Evolutionary conservation across 805 yeast genomes (phyloP).

Genomic region (Kuraishia capsulata): DNA sequence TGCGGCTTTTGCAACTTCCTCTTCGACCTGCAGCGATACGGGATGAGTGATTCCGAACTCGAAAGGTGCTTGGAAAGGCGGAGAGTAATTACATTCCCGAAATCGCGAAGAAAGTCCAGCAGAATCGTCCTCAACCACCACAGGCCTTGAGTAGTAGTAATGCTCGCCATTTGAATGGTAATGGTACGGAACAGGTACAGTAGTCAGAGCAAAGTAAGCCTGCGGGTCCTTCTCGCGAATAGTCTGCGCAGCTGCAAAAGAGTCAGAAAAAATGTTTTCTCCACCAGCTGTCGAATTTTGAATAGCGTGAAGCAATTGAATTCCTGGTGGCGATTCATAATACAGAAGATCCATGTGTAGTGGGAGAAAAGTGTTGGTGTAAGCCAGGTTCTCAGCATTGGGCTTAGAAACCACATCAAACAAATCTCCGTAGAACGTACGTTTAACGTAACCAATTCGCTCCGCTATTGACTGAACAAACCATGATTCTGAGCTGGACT

Average conservation of each 20-base stretch:
- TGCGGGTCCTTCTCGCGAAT: constrained; percentile 48
- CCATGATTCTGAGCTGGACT: constrained; percentile 16
- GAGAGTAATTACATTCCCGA: constrained; percentile 62
- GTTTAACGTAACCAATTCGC: constrained; percentile 57
- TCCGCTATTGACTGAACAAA: constrained; percentile 30
- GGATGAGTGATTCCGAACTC: constrained; percentile 43
- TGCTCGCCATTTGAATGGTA: constrained; percentile 53
- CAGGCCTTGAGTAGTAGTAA: constrained; percentile 54
- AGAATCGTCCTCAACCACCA: constrained; percentile 46
- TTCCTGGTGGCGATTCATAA: constrained; percentile 76
- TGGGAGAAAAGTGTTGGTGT: constrained; percentile 55
- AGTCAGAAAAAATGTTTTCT: constrained; percentile 61
- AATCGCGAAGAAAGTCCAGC: constrained; percentile 19
- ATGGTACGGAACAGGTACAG: constrained; percentile 60
- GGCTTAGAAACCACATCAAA: constrained; percentile 54
- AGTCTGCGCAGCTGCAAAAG: constrained; percentile 52
- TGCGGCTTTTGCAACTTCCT: constrained; percentile 5
- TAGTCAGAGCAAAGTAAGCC: constrained; percentile 53
- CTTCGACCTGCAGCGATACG: constrained; percentile 11
- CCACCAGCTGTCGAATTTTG: constrained; percentile 53
- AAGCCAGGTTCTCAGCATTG: constrained; percentile 60
- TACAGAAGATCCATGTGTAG: constrained; percentile 72
- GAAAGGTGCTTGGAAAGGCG: constrained; percentile 78
- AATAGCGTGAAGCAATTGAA: constrained; percentile 59
- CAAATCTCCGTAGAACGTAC: constrained; percentile 63